phyloP scores from a whole-genome alignment of 1,139 yeast species.

The Lodderomyces theae region DNA sequence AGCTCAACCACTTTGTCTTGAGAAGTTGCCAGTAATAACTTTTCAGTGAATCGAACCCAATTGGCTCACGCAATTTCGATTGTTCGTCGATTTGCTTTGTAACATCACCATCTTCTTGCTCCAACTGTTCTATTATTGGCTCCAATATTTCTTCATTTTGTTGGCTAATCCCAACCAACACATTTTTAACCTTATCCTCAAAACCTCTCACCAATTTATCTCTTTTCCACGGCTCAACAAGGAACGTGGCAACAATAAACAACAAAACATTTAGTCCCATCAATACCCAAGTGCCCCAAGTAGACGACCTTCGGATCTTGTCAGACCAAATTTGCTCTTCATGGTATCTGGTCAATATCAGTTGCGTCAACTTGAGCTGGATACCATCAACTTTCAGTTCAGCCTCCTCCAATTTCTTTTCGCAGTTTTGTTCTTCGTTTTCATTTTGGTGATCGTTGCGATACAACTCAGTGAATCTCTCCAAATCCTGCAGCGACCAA shows the following conservation, averaged over 20 bases:
- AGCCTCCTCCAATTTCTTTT: conserved; percentile 47
- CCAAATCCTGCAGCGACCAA: conserved; percentile 79
- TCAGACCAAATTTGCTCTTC: conserved; percentile 99
- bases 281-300: conserved; percentile 93
- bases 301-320: conserved; percentile 86
- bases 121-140: conserved; percentile 14
- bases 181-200: conserved; percentile 69
- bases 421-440: conserved; percentile 54
- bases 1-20: conserved; percentile 18
- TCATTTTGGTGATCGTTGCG: conserved; percentile 79
- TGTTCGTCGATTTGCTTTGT: neutral
- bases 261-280: conserved; percentile 84
- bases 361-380: conserved; percentile 67
- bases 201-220: conserved; percentile 75
- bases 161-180: conserved; percentile 36
- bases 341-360: conserved; percentile 84
- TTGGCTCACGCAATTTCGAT: neutral
- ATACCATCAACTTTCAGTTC: conserved; percentile 70
- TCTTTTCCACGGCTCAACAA: conserved; percentile 95
- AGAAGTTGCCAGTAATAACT: conserved; percentile 7
- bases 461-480: conserved; percentile 77
- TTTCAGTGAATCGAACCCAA: neutral
- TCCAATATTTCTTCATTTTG: conserved; percentile 13
- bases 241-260: conserved; percentile 76
- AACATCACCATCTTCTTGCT: conserved; percentile 10